Evolutionary conservation across 2,329 filamentous ascomycete species (phyloP).

Genomic region (Epichloe baconii): DNA sequence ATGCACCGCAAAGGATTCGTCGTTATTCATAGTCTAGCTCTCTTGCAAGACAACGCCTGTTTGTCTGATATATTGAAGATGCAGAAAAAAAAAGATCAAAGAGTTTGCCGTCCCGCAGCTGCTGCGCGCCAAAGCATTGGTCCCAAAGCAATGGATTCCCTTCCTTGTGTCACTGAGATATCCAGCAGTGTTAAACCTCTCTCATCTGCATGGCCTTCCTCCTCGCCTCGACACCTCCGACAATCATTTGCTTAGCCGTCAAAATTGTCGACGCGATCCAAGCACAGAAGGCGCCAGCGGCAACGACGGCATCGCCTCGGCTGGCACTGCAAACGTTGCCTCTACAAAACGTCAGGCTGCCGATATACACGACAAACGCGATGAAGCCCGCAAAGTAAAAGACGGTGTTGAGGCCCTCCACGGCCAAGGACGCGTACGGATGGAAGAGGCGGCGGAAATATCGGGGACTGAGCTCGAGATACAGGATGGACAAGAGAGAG

Average conservation of each 20-base stretch:
- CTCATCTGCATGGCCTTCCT: constrained; percentile 24
- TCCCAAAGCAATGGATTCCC: too few relatives aligned
- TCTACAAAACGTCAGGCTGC: constrained; percentile 40
- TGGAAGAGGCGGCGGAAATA: constrained; percentile 32
- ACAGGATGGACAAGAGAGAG: constrained; percentile 40
- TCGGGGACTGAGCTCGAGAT: constrained; percentile 37
- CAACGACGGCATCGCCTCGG: constrained; percentile 40
- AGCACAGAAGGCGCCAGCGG: constrained; percentile 37
- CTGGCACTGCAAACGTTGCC: constrained; percentile 43
- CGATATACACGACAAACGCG: constrained; percentile 43
- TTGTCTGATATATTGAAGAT: neutral
- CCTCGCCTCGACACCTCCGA: constrained; percentile 21
- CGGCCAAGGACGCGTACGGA: constrained; percentile 32
- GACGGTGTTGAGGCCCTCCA: constrained; percentile 39
- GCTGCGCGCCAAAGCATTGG: too few relatives aligned
- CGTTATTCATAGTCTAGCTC: neutral
- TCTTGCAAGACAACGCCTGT: neutral
- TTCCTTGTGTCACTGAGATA: too few relatives aligned
- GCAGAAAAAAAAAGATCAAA: neutral
- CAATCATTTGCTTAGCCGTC: constrained; percentile 33
- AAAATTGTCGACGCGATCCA: constrained; percentile 39
- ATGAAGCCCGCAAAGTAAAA: constrained; percentile 49
- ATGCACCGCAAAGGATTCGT: neutral
- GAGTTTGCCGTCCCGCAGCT: too few relatives aligned
- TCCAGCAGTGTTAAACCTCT: constrained; percentile 14